Percentiles rank a stretch among this genome's conserved stretches.
Evolutionary conservation across 177 flowering plant species (phyloP).

Genomic region (Vitis hybrid): DNA sequence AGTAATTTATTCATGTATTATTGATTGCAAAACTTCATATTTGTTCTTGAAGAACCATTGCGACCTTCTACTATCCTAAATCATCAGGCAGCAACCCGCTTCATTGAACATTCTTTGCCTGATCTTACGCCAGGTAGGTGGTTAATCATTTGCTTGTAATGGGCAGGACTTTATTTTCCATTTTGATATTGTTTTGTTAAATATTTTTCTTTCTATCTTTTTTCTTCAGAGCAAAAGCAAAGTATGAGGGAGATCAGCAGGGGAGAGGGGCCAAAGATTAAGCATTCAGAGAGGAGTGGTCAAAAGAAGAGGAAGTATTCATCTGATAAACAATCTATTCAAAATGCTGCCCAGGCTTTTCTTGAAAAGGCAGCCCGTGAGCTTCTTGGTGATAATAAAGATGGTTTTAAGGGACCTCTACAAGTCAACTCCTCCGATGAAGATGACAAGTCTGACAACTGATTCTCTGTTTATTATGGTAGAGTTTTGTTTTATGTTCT

Average conservation of each 20-base stretch:
- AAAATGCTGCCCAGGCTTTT: constrained; percentile 75
- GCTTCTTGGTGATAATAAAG: constrained; percentile 58
- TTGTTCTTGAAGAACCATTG: constrained; percentile 63
- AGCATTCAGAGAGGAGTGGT: constrained; percentile 34
- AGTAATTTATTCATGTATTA: neutral
- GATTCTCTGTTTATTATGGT: constrained; percentile 13
- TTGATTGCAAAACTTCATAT: constrained; percentile 4
- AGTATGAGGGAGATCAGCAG: constrained; percentile 69
- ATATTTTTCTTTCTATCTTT: neutral
- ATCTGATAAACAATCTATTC: constrained; percentile 58
- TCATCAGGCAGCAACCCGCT: constrained; percentile 82
- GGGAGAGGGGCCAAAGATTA: constrained; percentile 41
- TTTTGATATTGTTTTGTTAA: constrained; percentile 6
- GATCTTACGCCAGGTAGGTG: constrained; percentile 75
- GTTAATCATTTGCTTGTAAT: neutral
- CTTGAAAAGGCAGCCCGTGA: constrained; percentile 85
- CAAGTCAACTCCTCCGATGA: constrained; percentile 37
- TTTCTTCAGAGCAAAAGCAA: constrained; percentile 62
- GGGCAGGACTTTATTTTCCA: neutral
- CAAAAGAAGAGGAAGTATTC: constrained; percentile 76
- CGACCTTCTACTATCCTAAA: constrained; percentile 79
- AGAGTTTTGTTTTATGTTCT: neutral
- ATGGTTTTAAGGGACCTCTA: constrained; percentile 73
- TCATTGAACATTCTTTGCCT: constrained; percentile 93
- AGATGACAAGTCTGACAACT: constrained; percentile 31